Base-by-base conservation (phyloP, 2,329 filamentous ascomycete species). In the Ophiostoma triangulosporum region DNA sequence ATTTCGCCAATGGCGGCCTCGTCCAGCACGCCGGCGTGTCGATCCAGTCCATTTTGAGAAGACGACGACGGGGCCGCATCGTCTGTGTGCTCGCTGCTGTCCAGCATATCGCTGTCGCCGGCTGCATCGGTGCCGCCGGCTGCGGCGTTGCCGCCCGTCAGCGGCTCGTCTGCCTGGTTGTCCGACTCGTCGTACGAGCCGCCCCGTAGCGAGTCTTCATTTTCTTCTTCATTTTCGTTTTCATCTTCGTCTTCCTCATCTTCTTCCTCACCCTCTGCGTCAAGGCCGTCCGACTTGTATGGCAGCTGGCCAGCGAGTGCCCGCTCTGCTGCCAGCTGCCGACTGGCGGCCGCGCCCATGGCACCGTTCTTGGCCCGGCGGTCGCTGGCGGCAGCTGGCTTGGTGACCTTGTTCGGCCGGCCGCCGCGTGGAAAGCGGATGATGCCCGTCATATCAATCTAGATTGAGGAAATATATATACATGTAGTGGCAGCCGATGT, bases 381-480 rank as follows among this genome's bases (percentile, higher is more conserved):
- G 43, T 29, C 43, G 43, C 9, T 7, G 54, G 55, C 29, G n/a
- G 51, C 38, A 26, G 60, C 57, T 40, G 66, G 62, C 62, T 74
- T 75, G 51, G 67, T 68, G 60, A 74, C 70, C 62, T 72, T 73
- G 64, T 62, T 68, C 33, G 66, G 66, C 52, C 69, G 69, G 58
- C 61, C 67, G 58, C 62, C 67, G 53, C 69, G 69, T 55, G 61
- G 57, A 48, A 68, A 61, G 58, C 65, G 66, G 51, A 67, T 62
- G 57, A 66, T 63, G 57, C 65, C 66, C 56, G 65, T 67, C 66
- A 68, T 69, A 8, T 36, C 6, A 17, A 9, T n/a, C n/a, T n/a
- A 29, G 15, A 5, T 22, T 40, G 26, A 27, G n/a, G 15, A 20
- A 12, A 26, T 3, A 14, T 24, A 24, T 24, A 40, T 40, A 20